A percentile compares a stretch with the other conserved stretches of the same genome.
phyloP scores from a whole-genome alignment of 179 eudicot genomes.

The Vitellaria paradoxa region DNA sequence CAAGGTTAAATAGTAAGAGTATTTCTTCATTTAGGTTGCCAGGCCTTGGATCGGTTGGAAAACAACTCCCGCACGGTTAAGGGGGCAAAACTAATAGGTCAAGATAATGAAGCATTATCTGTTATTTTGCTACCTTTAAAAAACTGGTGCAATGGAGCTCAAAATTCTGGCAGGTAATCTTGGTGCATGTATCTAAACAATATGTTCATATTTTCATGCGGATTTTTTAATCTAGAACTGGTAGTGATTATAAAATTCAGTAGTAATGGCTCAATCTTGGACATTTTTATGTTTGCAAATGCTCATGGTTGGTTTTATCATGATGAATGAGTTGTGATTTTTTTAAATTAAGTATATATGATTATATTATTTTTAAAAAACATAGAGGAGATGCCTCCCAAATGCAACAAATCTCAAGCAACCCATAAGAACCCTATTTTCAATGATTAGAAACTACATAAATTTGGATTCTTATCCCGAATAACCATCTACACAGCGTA shows the following conservation, averaged over 20 bases:
- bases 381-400: no score
- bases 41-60: constrained; percentile 75
- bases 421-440: no score
- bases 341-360: no score
- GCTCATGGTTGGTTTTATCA: no score
- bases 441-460: no score
- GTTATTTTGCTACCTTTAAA: constrained; percentile 67
- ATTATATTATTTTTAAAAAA: no score
- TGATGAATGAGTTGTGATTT: no score
- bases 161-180: constrained; percentile 56
- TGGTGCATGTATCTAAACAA: not conserved
- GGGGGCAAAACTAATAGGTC: constrained; percentile 84
- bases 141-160: constrained; percentile 43
- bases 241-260: constrained; percentile 1
- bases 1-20: not conserved
- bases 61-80: constrained; percentile 75
- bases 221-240: not conserved
- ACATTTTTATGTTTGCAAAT: no score
- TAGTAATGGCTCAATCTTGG: not conserved
- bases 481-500: no score
- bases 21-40: constrained; percentile 54
- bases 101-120: constrained; percentile 74
- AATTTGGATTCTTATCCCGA: no score
- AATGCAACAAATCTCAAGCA: no score
- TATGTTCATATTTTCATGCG: not conserved